Evolutionary conservation across 2,329 filamentous ascomycete species (phyloP), one percentile per base, ranked within the genome.

Genomic region (Claviceps sp.): DNA sequence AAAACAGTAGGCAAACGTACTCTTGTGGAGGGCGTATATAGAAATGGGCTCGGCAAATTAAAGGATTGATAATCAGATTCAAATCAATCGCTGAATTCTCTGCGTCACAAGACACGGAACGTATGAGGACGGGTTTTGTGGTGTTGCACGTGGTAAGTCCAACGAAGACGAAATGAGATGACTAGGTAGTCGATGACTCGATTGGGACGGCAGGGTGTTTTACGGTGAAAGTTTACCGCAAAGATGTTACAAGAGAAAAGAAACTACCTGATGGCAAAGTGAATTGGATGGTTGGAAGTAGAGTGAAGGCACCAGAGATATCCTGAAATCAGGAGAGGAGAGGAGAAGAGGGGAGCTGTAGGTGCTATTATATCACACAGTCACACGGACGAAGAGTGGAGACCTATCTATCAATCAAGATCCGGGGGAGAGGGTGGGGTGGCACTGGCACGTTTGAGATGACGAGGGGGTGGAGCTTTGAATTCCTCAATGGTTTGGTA

Each of bases 301-400:
- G 47, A 49, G 11, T 34, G 9, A 50, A 40, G 43, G 45, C n/a
- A 36, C 20, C 26, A 26, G 46, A 30, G 30, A 5, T 22, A 41
- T 47, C 42, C 40, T 7, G 49, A 30, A 30, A 30, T 9, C 26
- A 22, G 20, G 24, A 24, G 40, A 46, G 13, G 34, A 43, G 52
- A 49, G 34, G 41, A 55, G 50, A 53, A 51, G 50, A 54, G 51
- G 36, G 51, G 55, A 52, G 55, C 52, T 50, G 54, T 54, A 53
- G 26, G 26, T 30, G 26, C 42, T 57, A 52, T 55, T 58, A 56
- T 58, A 60, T 55, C 55, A 56, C 48, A 52, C 45, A 50, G 57
- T 59, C 57, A 58, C 57, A 56, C 56, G 54, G 58, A 54, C 54
- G 52, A 54, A 49, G 58, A 54, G 55, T 54, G 55, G 54, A 48